phyloP scores from a whole-genome alignment of 2,329 filamentous ascomycete species.

The Aschersonia sp. region DNA sequence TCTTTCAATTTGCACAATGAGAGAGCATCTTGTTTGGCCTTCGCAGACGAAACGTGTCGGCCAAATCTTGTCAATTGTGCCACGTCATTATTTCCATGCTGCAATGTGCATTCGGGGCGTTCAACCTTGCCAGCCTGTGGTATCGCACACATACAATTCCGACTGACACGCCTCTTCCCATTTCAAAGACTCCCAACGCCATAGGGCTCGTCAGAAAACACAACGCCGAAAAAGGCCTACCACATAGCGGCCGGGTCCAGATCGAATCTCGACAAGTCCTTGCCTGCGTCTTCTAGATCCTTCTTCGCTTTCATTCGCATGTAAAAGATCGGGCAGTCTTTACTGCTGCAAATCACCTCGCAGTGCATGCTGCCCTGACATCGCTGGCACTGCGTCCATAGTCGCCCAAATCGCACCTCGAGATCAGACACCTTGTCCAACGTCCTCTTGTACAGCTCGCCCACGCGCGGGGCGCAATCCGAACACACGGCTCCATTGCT shows the following conservation, averaged over 20 bases:
- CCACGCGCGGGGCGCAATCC: conserved; percentile 71
- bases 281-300: conserved; percentile 88
- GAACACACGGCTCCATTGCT: conserved; percentile 74
- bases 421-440: conserved; percentile 80
- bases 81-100: too few relatives aligned
- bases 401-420: conserved; percentile 77
- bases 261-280: conserved; percentile 83
- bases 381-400: conserved; percentile 97
- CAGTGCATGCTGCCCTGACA: conserved; percentile 97
- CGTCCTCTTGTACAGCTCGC: conserved; percentile 88
- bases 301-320: conserved; percentile 99
- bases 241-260: conserved; percentile 58
- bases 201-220: too few relatives aligned
- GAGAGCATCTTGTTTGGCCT: too few relatives aligned
- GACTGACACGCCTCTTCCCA: too few relatives aligned
- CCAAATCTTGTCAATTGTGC: too few relatives aligned
- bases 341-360: conserved; percentile 92
- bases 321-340: conserved; percentile 98
- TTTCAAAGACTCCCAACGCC: too few relatives aligned
- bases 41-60: too few relatives aligned
- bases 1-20: too few relatives aligned
- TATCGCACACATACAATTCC: too few relatives aligned
- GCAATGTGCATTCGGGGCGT: too few relatives aligned
- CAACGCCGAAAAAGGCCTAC: conserved; percentile 14
- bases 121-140: too few relatives aligned